Evolutionary conservation across 208 protist species (phyloP).

Genomic region (Leishmania braziliensis): DNA sequence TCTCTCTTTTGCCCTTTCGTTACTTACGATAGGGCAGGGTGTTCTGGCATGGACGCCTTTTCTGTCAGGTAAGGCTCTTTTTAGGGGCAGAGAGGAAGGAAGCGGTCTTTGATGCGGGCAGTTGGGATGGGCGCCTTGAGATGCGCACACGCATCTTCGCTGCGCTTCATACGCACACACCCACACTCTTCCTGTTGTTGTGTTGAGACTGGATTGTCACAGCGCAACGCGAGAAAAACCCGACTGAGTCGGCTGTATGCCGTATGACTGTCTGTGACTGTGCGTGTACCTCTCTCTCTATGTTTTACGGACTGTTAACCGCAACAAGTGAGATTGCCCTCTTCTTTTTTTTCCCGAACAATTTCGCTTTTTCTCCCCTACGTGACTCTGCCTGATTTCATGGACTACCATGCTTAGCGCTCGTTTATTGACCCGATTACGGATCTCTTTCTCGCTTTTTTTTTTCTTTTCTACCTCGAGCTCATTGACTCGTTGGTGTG

Average conservation of each 20-base stretch:
- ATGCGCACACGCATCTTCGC: neutral
- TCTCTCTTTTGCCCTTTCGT: neutral
- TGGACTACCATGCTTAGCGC: neutral
- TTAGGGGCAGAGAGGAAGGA: neutral
- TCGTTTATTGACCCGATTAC: too few relatives aligned
- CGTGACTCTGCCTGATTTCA: neutral
- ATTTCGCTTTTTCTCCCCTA: neutral
- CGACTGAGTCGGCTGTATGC: neutral
- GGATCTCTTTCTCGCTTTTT: neutral
- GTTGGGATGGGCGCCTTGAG: neutral
- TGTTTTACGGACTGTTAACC: too few relatives aligned
- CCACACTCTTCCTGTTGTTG: neutral
- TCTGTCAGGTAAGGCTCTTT: neutral
- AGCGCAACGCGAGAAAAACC: neutral
- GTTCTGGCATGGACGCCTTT: neutral
- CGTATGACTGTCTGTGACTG: neutral
- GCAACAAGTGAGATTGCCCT: neutral
- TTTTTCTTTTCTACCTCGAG: constrained; percentile 3
- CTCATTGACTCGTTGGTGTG: neutral
- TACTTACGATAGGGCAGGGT: neutral
- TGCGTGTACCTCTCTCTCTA: neutral
- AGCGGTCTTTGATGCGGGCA: neutral
- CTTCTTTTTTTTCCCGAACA: neutral
- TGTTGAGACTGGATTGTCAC: neutral
- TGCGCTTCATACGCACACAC: neutral